A percentile compares a stretch with the other conserved stretches of the same genome.
Conservation (phyloP, 345 rosid species). For the Dipteronia dyeriana region DNA sequence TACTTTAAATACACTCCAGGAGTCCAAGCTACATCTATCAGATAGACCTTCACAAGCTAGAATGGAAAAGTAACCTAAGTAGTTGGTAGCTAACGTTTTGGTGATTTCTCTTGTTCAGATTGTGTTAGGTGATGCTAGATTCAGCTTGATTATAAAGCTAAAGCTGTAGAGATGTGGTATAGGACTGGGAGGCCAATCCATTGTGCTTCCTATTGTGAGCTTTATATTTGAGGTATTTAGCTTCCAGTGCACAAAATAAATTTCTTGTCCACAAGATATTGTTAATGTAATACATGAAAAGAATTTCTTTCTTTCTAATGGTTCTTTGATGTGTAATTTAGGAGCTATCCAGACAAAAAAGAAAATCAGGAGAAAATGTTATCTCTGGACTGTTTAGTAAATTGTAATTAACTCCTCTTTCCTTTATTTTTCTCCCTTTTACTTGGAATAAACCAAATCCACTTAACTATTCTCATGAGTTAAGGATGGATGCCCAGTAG, state of each 20-base stretch:
- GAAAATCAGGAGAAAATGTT: neutral
- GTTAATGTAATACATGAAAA: neutral
- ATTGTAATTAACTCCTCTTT: neutral
- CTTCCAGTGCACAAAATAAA: no score
- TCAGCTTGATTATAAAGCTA: neutral
- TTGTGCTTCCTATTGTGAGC: no score
- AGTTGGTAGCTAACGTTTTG: no score
- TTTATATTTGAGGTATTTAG: no score
- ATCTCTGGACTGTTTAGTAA: neutral
- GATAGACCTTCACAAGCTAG: constrained; percentile 4
- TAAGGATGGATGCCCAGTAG: neutral
- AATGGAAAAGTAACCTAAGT: neutral
- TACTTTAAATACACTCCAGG: neutral
- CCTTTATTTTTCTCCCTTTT: neutral
- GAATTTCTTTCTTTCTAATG: neutral
- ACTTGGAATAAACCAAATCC: neutral
- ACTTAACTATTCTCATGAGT: neutral
- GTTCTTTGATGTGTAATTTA: neutral
- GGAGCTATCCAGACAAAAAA: neutral
- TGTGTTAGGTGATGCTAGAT: neutral
- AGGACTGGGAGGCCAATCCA: no score
- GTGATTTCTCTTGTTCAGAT: neutral
- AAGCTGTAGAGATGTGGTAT: no score
- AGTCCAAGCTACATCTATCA: neutral
- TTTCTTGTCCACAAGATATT: no score